These are phyloP conservation scores for Sambucus nigra DNA, from an alignment of 129 eudicot species.

Conservation along the genomic window DNA sequence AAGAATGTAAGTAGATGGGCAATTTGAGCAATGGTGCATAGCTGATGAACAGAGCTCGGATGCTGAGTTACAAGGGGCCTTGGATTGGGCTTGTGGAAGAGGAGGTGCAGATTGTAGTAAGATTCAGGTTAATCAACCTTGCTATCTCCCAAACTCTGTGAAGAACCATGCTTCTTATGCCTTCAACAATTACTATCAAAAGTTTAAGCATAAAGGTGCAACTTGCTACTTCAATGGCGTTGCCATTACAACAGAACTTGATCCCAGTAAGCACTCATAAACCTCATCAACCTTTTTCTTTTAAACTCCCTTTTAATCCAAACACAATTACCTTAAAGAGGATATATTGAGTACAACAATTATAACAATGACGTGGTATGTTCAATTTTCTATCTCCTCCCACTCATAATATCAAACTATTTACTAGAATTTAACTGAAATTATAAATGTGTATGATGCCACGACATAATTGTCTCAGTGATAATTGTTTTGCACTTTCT, in stretches of 20 bases:
- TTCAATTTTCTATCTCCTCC: too few species aligned
- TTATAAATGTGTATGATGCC: too few species aligned
- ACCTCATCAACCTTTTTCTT: not conserved
- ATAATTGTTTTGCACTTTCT: too few species aligned
- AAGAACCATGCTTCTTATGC: constrained; percentile 77
- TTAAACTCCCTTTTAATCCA: too few species aligned
- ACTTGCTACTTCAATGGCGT: constrained; percentile 64
- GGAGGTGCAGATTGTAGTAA: constrained; percentile 58
- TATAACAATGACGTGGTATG: too few species aligned
- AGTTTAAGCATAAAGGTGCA: constrained; percentile 63
- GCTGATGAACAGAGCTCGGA: constrained; percentile 71
- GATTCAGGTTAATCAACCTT: constrained; percentile 60
- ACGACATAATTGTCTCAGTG: too few species aligned
- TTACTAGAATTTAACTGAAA: too few species aligned
- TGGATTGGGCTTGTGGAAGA: constrained; percentile 62
- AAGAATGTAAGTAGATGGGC: constrained; percentile 25
- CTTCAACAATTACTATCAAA: constrained; percentile 64
- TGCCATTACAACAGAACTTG: constrained; percentile 50
- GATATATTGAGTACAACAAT: too few species aligned
- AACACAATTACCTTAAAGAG: too few species aligned
- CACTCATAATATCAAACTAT: too few species aligned
- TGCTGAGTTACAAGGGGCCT: constrained; percentile 46
- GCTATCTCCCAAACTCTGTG: constrained; percentile 55
- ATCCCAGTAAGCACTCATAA: constrained; percentile 46
- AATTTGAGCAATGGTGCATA: constrained; percentile 65